Evolutionary conservation across 83 land plant genomes (phyloP).

Genomic region (Picea abies): DNA sequence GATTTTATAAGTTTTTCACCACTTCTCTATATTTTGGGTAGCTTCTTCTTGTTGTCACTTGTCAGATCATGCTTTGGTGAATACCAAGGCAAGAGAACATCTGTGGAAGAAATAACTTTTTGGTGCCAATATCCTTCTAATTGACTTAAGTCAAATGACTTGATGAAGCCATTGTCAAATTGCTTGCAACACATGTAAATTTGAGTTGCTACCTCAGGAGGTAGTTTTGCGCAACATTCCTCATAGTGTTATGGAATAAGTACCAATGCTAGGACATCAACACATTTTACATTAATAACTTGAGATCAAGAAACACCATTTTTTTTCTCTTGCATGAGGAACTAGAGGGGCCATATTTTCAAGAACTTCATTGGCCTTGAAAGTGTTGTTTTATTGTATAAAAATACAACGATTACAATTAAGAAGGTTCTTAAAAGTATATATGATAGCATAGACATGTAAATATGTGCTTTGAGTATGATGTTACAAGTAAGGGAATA

Average conservation of each 20-base stretch:
- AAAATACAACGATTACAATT: no score
- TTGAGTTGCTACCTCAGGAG: conserved; percentile 23
- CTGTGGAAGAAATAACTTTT: conserved; percentile 34
- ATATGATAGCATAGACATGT: no score
- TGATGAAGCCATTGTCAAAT: conserved; percentile 71
- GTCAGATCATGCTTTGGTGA: background rate
- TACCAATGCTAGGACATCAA: conserved; percentile 82
- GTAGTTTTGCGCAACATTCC: conserved; percentile 23
- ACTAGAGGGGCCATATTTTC: conserved; percentile 62
- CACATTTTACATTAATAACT: conserved; percentile 82
- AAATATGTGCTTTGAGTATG: no score
- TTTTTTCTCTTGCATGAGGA: conserved; percentile 75
- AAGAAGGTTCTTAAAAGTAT: no score
- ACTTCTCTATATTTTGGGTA: background rate
- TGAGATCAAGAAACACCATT: conserved; percentile 84
- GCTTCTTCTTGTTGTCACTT: background rate
- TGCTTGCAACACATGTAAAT: conserved; percentile 56
- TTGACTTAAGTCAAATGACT: conserved; percentile 72
- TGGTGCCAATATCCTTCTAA: conserved; percentile 85
- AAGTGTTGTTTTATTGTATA: no score
- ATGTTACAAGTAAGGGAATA: no score
- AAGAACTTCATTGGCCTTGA: conserved; percentile 78
- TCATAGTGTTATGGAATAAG: conserved; percentile 72
- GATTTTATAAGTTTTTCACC: background rate
- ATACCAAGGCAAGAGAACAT: background rate